Evolutionary conservation across 352 stramenopile genomes (phyloP), one percentile per base, ranked within the genome.

Genomic region (Phytophthora sp.): DNA sequence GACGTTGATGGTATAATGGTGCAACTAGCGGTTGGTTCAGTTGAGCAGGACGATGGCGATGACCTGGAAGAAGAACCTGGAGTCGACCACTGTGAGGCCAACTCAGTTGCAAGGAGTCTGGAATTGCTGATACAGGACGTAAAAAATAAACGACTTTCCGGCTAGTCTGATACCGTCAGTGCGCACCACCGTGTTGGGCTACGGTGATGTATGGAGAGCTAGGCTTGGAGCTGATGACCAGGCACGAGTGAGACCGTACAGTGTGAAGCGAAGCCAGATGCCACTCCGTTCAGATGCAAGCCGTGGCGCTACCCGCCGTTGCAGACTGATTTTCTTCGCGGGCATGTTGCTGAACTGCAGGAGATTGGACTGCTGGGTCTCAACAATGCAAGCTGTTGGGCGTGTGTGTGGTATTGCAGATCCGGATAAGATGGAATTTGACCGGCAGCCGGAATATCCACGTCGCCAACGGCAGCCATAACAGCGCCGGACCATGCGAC

Each of bases 51-150:
- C 9, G 47, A 57, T 66, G 57, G 23, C 4, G 42, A 56, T 36
- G 56, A 50, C 24, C 18, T 56, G n/a, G 13, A 27, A 15, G 45
- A 56, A 33, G 56, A 63, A 46, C 45, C 56, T 56, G 45, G 56
- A 30, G 33, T 56, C 23, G 56, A 35, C 26, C 11, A 3, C 13
- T 20, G 26, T 44, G 53, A 53, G 16, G 27, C 7, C 2, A 18
- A 20, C 12, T 20, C 18, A 33, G 29, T 36, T n/a, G n/a, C 13
- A 9, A 2, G 24, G 4, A 36, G 6, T 8, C n/a, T 53, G 13
- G 44, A 30, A 13, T 2, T 11, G 44, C 12, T 61, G 39, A 6
- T 61, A 21, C 8, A 53, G 9, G 18, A 31, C 3, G 39, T 39
- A n/a, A 42, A 16, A 15, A 1, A n/a, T 20, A 15, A 49, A 39